Evolutionary conservation across 2,329 filamentous ascomycete species (phyloP).

Genomic region (Colletotrichum theobromicola): DNA sequence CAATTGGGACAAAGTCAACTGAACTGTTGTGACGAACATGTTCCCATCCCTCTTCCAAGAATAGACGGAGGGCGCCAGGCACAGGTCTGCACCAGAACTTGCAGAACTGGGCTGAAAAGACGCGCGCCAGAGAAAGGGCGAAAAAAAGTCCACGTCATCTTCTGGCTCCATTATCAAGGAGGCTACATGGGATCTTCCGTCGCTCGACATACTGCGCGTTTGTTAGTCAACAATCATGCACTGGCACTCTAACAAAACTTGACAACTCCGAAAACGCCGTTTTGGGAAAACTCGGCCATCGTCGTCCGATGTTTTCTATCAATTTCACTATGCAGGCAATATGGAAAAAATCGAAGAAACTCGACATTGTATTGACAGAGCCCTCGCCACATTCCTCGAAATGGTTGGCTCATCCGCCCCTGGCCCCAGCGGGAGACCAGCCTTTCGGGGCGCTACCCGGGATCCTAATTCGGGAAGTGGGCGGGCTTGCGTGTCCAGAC

Average conservation of each 20-base stretch:
- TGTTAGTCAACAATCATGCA: not conserved
- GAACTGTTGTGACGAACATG: constrained; percentile 4
- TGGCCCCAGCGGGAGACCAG: not conserved
- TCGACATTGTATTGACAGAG: not conserved
- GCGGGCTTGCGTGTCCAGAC: constrained; percentile 13
- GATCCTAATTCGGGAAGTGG: constrained; percentile 13
- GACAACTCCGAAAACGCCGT: not conserved
- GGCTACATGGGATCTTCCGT: not conserved
- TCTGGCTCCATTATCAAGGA: not conserved
- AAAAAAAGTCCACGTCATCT: constrained; percentile 2
- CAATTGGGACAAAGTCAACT: not conserved
- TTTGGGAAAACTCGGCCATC: not conserved
- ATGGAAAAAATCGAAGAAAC: not conserved
- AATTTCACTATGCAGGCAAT: not conserved
- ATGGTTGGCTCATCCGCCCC: not conserved
- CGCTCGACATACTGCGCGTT: not conserved
- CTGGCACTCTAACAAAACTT: not conserved
- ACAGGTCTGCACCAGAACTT: not conserved
- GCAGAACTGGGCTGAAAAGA: not conserved
- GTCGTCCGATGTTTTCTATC: not conserved
- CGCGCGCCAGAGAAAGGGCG: not conserved
- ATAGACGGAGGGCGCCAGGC: not conserved
- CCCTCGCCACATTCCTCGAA: not conserved
- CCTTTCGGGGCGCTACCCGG: constrained; percentile 7
- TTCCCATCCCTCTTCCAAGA: constrained; percentile 1